A percentile compares a stretch with the other conserved stretches of the same genome.
These are phyloP conservation scores for Ophiostoma australiae DNA, from an alignment of 2,329 filamentous ascomycete genomes.

Conservation along the genomic window DNA sequence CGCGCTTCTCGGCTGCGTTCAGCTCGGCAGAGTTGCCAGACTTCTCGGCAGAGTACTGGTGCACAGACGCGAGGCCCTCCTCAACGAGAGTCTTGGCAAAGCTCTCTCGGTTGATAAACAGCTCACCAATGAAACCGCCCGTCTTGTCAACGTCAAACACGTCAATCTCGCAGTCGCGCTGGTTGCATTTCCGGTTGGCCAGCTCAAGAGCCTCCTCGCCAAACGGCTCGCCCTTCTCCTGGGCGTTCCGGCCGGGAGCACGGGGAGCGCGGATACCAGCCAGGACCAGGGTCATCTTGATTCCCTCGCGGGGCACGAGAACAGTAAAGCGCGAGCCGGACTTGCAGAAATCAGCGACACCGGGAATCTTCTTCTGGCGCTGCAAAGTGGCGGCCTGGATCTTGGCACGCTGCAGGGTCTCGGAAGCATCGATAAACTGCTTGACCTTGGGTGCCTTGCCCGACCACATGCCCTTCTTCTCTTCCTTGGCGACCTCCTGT, in stretches of 20 bases:
- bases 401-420: slow-evolving; percentile 91
- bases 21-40: slow-evolving; percentile 84
- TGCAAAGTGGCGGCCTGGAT: slow-evolving; percentile 83
- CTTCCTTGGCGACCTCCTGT: slow-evolving; percentile 76
- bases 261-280: slow-evolving; percentile 87
- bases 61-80: slow-evolving; percentile 87
- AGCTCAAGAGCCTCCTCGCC: slow-evolving; percentile 92
- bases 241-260: slow-evolving; percentile 69
- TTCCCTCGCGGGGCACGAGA: slow-evolving; percentile 83
- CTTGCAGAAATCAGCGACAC: slow-evolving; percentile 95
- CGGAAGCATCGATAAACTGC: slow-evolving; percentile 83
- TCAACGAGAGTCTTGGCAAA: slow-evolving; percentile 91
- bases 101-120: slow-evolving; percentile 92
- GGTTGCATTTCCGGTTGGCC: slow-evolving; percentile 79
- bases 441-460: slow-evolving; percentile 75
- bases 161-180: slow-evolving; percentile 94
- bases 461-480: slow-evolving; percentile 92
- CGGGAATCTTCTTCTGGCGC: slow-evolving; percentile 86
- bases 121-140: slow-evolving; percentile 91
- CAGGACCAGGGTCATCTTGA: slow-evolving; percentile 91
- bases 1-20: slow-evolving; percentile 77
- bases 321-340: slow-evolving; percentile 93
- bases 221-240: slow-evolving; percentile 84
- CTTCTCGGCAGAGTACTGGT: slow-evolving; percentile 93
- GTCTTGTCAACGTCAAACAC: slow-evolving; percentile 94